Percentiles rank a stretch among this genome's conserved stretches.
phyloP scores from a whole-genome alignment of 345 rosid species.

The Geranium brycei region DNA sequence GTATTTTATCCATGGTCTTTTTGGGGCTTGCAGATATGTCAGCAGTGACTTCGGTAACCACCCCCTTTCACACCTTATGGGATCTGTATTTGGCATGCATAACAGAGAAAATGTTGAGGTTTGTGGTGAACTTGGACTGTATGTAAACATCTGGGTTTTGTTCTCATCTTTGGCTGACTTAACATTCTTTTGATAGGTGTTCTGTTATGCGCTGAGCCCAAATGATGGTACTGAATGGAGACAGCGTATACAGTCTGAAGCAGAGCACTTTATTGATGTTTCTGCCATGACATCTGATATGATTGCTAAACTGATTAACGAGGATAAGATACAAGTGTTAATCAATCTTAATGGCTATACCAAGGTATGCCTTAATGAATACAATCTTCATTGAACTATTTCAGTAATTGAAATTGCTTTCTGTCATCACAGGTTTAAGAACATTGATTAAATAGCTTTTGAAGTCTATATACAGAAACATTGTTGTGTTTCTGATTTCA shows the following conservation, averaged over 20 bases:
- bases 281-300: constrained; percentile 79
- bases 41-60: constrained; percentile 99
- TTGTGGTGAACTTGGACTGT: constrained; percentile 9
- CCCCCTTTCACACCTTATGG: constrained; percentile 98
- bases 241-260: constrained; percentile 74
- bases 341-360: constrained; percentile 94
- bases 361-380: constrained; percentile 31
- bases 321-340: constrained; percentile 79
- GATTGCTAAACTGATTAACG: constrained; percentile 74
- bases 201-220: constrained; percentile 90
- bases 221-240: constrained; percentile 98
- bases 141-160: too few species aligned
- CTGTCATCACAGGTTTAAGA: too few species aligned
- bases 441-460: too few species aligned
- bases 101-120: constrained; percentile 80
- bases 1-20: neutral
- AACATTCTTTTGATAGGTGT: constrained; percentile 34
- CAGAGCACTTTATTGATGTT: constrained; percentile 85
- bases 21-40: constrained; percentile 24
- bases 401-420: too few species aligned
- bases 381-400: too few species aligned
- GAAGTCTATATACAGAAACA: too few species aligned
- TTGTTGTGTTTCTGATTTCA: too few species aligned
- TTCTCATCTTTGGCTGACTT: too few species aligned
- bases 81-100: constrained; percentile 98